A percentile compares a stretch with the other conserved stretches of the same genome.
Conservation (phyloP, 306 rosid genomes). For the Dryas alaskensis region DNA sequence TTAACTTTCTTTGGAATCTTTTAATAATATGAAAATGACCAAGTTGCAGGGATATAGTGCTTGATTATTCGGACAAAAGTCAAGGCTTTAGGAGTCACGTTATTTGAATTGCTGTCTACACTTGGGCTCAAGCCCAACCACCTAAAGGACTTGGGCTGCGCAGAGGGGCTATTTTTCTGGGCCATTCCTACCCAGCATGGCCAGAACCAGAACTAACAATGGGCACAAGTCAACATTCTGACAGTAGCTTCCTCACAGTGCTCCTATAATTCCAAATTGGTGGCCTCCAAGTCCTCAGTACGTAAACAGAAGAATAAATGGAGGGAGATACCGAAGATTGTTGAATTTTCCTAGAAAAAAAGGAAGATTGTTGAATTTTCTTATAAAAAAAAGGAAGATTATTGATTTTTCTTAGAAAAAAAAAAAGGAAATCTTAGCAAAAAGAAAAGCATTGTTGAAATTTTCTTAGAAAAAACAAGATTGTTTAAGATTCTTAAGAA, state of each 20-base stretch:
- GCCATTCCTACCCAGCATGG: conserved; percentile 45
- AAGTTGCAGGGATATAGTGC: conserved; percentile 32
- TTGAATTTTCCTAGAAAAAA: no score
- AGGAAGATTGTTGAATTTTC: no score
- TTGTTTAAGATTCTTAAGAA: no score
- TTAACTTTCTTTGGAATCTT: neutral
- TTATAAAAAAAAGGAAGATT: no score
- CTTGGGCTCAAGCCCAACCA: conserved; percentile 27
- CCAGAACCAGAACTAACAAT: conserved; percentile 48
- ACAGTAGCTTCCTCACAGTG: conserved; percentile 35
- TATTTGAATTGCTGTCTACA: conserved; percentile 45
- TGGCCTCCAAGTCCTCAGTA: conserved; percentile 38
- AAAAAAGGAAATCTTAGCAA: no score
- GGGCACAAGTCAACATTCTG: conserved; percentile 36
- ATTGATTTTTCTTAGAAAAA: no score
- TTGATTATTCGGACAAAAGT: conserved; percentile 38
- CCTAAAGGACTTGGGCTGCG: conserved; percentile 34
- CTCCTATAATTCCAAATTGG: conserved; percentile 48
- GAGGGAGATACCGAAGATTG: no score
- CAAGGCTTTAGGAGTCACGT: conserved; percentile 23
- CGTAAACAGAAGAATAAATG: no score
- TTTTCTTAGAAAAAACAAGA: no score
- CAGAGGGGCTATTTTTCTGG: conserved; percentile 24
- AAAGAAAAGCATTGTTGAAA: no score
- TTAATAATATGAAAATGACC: neutral